Percentiles rank a stretch among this genome's conserved stretches.
phyloP scores from a whole-genome alignment of 2,329 filamentous ascomycete genomes.

The Colletotrichum phormii region DNA sequence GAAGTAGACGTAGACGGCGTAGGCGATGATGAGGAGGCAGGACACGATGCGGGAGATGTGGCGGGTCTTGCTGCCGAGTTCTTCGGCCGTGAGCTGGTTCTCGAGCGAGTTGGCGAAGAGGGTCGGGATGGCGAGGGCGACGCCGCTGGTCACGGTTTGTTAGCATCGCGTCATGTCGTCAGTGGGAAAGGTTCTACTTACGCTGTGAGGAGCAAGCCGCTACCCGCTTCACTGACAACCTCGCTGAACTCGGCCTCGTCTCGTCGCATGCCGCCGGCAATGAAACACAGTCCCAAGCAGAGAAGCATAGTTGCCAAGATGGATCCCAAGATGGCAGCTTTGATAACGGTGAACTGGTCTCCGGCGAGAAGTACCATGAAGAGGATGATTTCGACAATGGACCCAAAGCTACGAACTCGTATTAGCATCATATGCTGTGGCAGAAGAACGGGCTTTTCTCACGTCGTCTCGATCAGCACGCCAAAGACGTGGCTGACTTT shows the following conservation, averaged over 20 bases:
- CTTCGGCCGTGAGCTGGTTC: conserved; percentile 35
- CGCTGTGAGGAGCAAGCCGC: conserved; percentile 80
- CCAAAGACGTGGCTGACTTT: conserved; percentile 82
- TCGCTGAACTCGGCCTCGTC: conserved; percentile 79
- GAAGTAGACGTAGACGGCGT: conserved; percentile 75
- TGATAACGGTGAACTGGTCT: conserved; percentile 75
- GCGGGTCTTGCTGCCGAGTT: conserved; percentile 65
- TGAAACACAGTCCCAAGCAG: conserved; percentile 84
- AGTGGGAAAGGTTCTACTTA: conserved; percentile 58
- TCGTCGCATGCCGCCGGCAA: conserved; percentile 77
- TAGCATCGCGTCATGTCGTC: background rate
- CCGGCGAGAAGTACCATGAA: conserved; percentile 79
- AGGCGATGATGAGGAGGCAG: conserved; percentile 77
- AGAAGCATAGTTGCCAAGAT: conserved; percentile 85
- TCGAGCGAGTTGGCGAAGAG: conserved; percentile 65
- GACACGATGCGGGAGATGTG: conserved; percentile 78
- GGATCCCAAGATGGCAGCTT: conserved; percentile 85
- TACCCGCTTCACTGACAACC: conserved; percentile 82
- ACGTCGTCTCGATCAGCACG: conserved; percentile 70
- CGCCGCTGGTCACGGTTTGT: conserved; percentile 43
- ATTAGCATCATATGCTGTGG: background rate
- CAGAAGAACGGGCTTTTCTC: conserved; percentile 37
- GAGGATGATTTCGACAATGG: conserved; percentile 83
- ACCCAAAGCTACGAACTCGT: conserved; percentile 63
- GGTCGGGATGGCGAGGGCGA: conserved; percentile 57